phyloP scores from a whole-genome alignment of 1,284 basidiomycete species.

The Flammula alnicola region DNA sequence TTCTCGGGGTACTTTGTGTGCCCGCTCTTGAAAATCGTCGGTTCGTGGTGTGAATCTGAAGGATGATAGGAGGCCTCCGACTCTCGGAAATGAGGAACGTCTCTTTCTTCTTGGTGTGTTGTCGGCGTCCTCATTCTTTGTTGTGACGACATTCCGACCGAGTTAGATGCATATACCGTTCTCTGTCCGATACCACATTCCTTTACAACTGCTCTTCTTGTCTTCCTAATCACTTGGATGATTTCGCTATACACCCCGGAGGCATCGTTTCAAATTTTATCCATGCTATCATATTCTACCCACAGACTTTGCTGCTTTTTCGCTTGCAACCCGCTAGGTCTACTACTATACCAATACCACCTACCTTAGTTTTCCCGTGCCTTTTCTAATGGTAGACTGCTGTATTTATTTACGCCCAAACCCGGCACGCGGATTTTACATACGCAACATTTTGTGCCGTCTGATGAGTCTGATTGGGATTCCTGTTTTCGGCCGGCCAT shows the following conservation, averaged over 20 bases:
- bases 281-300: slow-evolving; percentile 6
- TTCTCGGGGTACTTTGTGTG: slow-evolving; percentile 4
- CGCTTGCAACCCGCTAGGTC: slow-evolving; percentile 5
- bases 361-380: slow-evolving; percentile 15
- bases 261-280: slow-evolving; percentile 21
- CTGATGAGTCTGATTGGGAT: slow-evolving; percentile 32
- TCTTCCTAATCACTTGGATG: slow-evolving; percentile 15
- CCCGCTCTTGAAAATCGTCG: neutral
- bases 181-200: slow-evolving; percentile 32
- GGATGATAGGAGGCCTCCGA: neutral
- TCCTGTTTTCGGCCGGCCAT: slow-evolving; percentile 31
- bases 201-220: slow-evolving; percentile 31
- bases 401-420: slow-evolving; percentile 19
- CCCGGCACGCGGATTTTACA: slow-evolving; percentile 17
- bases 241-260: slow-evolving; percentile 21
- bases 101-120: slow-evolving; percentile 12
- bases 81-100: slow-evolving; percentile 7
- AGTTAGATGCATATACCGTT: slow-evolving; percentile 32
- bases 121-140: slow-evolving; percentile 12
- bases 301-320: slow-evolving; percentile 5
- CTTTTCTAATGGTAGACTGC: slow-evolving; percentile 15
- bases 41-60: neutral
- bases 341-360: slow-evolving; percentile 16
- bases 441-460: slow-evolving; percentile 18
- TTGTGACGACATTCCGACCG: slow-evolving; percentile 7